A percentile compares a stretch with the other conserved stretches of the same genome.
Conservation (phyloP, 768 basidiomycete genomes). For the Rhizopogon rudus region DNA sequence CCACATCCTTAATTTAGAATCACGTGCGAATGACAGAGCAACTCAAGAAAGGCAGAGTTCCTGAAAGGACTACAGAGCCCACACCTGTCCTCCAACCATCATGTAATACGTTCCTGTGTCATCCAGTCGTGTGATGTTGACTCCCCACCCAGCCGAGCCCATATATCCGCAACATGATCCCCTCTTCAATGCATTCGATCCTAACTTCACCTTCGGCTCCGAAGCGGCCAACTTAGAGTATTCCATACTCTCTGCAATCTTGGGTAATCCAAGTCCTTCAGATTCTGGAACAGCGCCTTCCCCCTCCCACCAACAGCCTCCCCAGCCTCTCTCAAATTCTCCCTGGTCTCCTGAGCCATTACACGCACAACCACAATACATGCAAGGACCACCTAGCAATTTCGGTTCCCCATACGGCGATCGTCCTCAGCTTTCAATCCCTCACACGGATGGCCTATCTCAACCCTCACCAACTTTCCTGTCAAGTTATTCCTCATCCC, state of each 20-base stretch:
- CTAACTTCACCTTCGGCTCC: conserved; percentile 68
- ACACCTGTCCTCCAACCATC: conserved; percentile 21
- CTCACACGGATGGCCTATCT: conserved; percentile 26
- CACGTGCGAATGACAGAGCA: conserved; percentile 33
- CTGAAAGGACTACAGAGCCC: conserved; percentile 27
- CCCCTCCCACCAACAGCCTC: conserved; percentile 19
- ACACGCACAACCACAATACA: conserved; percentile 27
- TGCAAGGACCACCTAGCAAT: conserved; percentile 11
- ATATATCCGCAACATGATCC: conserved; percentile 50
- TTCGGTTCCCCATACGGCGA: conserved; percentile 22
- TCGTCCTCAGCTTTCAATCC: conserved; percentile 24
- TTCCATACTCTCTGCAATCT: conserved; percentile 87
- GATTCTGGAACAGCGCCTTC: conserved; percentile 26
- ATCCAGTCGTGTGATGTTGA: conserved; percentile 7
- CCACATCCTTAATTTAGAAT: conserved; percentile 9
- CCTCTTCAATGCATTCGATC: conserved; percentile 60
- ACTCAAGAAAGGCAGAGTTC: conserved; percentile 25
- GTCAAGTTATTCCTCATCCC: conserved; percentile 23
- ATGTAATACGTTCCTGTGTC: conserved; percentile 20
- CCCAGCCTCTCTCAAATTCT: conserved; percentile 23
- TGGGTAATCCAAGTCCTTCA: conserved; percentile 67
- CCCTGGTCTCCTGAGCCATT: conserved; percentile 34
- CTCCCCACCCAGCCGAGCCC: conserved; percentile 37
- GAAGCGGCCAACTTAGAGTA: conserved; percentile 94
- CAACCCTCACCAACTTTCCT: conserved; percentile 26